These are phyloP conservation scores for Schizonepeta tenuifolia DNA, from an alignment of 257 asterid species.

Conservation along the genomic window DNA sequence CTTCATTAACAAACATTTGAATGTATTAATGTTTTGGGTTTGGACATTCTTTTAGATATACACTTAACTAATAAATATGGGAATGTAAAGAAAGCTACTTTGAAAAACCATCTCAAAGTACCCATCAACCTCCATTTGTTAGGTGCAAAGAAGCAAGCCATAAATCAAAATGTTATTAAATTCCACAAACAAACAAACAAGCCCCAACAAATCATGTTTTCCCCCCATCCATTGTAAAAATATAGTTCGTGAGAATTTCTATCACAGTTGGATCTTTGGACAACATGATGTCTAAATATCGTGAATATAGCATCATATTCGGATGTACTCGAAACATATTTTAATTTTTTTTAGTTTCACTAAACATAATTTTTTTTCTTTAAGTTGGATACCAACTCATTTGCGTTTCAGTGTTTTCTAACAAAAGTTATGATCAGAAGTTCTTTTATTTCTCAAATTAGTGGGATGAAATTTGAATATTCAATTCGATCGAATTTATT, in stretches of 20 bases:
- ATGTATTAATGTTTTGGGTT: slow-evolving; percentile 23
- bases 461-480: background rate
- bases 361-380: too few species aligned
- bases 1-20: slow-evolving; percentile 2
- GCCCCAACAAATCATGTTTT: slow-evolving; percentile 34
- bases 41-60: slow-evolving; percentile 34
- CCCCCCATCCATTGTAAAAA: slow-evolving; percentile 21
- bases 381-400: too few species aligned
- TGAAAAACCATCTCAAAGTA: slow-evolving; percentile 34
- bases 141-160: slow-evolving; percentile 32
- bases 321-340: background rate
- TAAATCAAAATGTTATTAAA: slow-evolving; percentile 39
- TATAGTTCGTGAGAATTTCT: slow-evolving; percentile 5
- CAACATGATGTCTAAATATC: background rate
- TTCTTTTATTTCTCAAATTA: background rate
- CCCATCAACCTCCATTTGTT: slow-evolving; percentile 39
- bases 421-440: background rate
- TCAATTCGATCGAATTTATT: too few species aligned
- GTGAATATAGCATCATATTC: background rate
- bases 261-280: background rate
- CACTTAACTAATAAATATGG: slow-evolving; percentile 36
- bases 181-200: slow-evolving; percentile 39
- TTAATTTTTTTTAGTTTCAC: too few species aligned
- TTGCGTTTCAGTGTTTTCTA: background rate
- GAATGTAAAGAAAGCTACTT: slow-evolving; percentile 50